Base-by-base conservation (phyloP, 208 protist genomes). In the Leishmania arabica region DNA sequence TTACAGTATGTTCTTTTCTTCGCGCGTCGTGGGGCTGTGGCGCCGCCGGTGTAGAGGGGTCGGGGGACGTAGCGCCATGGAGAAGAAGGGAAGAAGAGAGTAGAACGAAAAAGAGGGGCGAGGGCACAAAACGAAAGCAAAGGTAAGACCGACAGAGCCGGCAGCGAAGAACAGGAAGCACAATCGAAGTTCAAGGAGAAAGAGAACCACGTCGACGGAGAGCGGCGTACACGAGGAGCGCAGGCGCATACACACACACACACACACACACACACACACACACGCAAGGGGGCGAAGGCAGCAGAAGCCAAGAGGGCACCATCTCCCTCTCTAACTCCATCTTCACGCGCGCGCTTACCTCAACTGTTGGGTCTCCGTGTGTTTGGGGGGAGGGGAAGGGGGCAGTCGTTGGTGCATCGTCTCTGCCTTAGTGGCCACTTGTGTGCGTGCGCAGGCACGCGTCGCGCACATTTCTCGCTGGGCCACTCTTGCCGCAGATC, bases 1-100 rank as follows among this genome's bases (percentile, higher is more conserved):
- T 73, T 54, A 51, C 34, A 71, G 21, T 62, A 53, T 49, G 13
- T 80, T 49, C 9, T 80, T 78, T 75, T 73, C 80, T 84, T 73
- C 54, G 60, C 34, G 72, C 49, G 72, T 76, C 72, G 51, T 62
- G 51, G 72, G 51, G 37, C n/a, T 62, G 13, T 54, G 19, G 40
- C 27, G 40, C 69, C 13, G 66, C 45, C 69, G 69, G 17, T 15
- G 24, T 53, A 17, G 45, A 73, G 45, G n/a, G 27, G 24, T 7
- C 21, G 24, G 11, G 2, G 69, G 11, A 45, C 3, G 69, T 34
- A 27, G 42, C 69, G 69, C 27, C 34, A 73, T 34, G 13, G 17
- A 73, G 40, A 51, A 68, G 40, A 27, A 47, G 60, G 40, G 53
- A 70, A 11, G 68, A 34, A 77, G 77, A 69, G 60, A 81, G 31